phyloP scores from a whole-genome alignment of 495 filamentous ascomycete genomes.

The Clavariopsis aquatica region DNA sequence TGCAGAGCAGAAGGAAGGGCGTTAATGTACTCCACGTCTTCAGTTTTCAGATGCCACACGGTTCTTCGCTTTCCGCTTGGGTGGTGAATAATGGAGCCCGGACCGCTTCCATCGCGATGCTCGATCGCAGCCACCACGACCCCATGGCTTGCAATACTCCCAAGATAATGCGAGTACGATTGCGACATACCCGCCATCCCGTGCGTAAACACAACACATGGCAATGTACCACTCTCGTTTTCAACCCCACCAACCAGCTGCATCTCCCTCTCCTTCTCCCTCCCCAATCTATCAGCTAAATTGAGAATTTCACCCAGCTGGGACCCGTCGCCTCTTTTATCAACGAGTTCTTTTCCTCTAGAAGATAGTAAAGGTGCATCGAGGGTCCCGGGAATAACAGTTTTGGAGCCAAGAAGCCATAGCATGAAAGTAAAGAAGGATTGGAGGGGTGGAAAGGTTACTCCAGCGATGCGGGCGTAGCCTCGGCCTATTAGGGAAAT shows the following conservation, averaged over 20 bases:
- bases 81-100: constrained; percentile 49
- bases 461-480: constrained; percentile 43
- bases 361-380: constrained; percentile 26
- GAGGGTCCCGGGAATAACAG: constrained; percentile 24
- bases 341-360: constrained; percentile 5
- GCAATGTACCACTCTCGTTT: constrained; percentile 31
- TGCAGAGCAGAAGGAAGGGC: background rate
- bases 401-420: constrained; percentile 49
- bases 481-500: constrained; percentile 53
- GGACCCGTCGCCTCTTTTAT: background rate
- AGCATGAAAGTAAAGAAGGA: constrained; percentile 50
- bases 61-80: constrained; percentile 37
- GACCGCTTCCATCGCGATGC: constrained; percentile 57
- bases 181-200: constrained; percentile 55
- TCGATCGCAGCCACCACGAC: constrained; percentile 56
- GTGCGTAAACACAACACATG: constrained; percentile 56
- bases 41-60: constrained; percentile 34
- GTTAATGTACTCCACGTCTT: constrained; percentile 32
- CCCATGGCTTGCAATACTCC: constrained; percentile 56
- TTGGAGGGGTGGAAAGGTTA: constrained; percentile 45
- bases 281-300: background rate
- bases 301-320: constrained; percentile 7
- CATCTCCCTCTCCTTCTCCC: background rate
- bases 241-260: background rate
- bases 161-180: constrained; percentile 56